These are phyloP conservation scores for Setaria viridis DNA, from an alignment of 202 grass and related monocot genomes.

Conservation along the genomic window DNA sequence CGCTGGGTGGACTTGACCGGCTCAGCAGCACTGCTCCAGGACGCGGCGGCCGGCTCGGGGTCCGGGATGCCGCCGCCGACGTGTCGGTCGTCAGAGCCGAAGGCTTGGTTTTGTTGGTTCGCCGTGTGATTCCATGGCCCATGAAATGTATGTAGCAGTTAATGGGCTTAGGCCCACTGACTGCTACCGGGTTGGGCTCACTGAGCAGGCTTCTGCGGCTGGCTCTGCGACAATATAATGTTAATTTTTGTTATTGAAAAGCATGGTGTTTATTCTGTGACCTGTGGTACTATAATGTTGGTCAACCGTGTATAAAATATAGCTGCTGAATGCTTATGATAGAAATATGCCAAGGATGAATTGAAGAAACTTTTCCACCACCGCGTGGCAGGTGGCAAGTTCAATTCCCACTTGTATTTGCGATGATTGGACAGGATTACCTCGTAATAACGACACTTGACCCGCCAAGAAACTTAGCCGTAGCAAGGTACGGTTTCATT, in stretches of 20 bases:
- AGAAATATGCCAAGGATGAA: neutral
- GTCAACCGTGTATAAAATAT: neutral
- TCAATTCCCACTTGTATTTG: neutral
- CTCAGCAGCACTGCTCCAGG: neutral
- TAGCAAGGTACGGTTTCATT: neutral
- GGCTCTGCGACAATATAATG: too few relatives aligned
- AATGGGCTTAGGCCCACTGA: neutral
- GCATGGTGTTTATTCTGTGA: neutral
- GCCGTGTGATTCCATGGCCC: slow-evolving; percentile 25
- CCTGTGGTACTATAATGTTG: neutral
- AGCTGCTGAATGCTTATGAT: neutral
- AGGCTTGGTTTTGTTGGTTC: neutral
- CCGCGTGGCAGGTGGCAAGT: slow-evolving; percentile 7
- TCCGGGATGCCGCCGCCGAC: slow-evolving; percentile 36
- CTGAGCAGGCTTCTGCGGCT: too few relatives aligned
- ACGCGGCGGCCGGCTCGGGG: slow-evolving; percentile 32
- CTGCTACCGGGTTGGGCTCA: neutral
- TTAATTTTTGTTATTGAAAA: neutral
- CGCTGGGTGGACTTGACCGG: slow-evolving; percentile 41
- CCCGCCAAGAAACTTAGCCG: slow-evolving; percentile 41
- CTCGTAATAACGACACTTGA: neutral
- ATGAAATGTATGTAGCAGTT: neutral
- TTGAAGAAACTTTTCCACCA: neutral
- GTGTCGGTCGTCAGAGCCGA: slow-evolving; percentile 15
- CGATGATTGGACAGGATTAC: neutral